Conservation (phyloP, 148 eudicot genomes). For the Amaranthus palmeri region DNA sequence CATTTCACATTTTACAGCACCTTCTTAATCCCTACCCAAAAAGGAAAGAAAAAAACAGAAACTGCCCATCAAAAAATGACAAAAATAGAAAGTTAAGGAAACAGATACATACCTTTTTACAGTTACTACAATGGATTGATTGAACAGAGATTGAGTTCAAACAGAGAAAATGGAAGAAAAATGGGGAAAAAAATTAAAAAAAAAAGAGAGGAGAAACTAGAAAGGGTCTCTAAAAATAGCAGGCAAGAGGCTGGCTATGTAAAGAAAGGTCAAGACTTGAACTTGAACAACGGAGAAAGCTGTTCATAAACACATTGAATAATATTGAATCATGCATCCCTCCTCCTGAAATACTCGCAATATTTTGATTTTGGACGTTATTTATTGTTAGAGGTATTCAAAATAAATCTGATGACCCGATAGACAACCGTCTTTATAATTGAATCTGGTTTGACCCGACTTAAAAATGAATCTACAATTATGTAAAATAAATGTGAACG, state of each 20-base stretch:
- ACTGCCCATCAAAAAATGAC: constrained; percentile 4
- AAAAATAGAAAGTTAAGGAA: background rate
- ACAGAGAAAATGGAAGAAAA: constrained; percentile 3
- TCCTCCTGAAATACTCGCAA: no score
- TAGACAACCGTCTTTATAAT: no score
- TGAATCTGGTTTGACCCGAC: no score
- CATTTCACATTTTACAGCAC: background rate
- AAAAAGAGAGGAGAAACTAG: background rate
- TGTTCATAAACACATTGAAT: no score
- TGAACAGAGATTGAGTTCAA: constrained; percentile 9
- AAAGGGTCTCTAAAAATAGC: constrained; percentile 26
- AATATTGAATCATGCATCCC: no score
- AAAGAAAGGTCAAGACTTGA: constrained; percentile 26
- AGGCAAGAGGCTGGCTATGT: constrained; percentile 1
- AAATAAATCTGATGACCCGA: no score
- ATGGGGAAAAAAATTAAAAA: background rate
- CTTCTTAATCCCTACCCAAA: background rate
- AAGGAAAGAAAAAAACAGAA: background rate
- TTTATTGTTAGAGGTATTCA: no score
- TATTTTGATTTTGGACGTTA: no score
- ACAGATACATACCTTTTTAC: constrained; percentile 9
- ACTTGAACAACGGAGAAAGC: constrained; percentile 7
- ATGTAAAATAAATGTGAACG: no score
- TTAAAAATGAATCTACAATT: no score
- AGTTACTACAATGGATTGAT: background rate